Evolutionary conservation across 2,329 filamentous ascomycete genomes (phyloP), one percentile per base, ranked within the genome.

Genomic region (Cercospora janseana): DNA sequence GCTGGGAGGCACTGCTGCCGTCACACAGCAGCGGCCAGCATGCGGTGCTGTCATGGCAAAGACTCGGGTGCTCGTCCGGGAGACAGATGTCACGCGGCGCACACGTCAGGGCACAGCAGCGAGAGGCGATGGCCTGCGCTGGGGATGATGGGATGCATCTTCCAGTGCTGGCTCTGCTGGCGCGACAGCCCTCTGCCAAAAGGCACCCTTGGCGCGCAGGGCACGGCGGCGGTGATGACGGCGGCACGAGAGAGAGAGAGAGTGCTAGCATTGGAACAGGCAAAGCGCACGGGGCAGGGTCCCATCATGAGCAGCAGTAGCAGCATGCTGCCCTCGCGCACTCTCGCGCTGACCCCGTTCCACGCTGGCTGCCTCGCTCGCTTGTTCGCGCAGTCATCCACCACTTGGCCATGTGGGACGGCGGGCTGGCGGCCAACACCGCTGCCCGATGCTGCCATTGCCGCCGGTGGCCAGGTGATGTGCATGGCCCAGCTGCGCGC

Each of bases 221-320:
- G n/a, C n/a, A n/a, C n/a, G n/a, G n/a, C n/a, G n/a, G n/a, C n/a
- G n/a, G n/a, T n/a, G n/a, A n/a, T n/a, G n/a, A n/a, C n/a, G n/a
- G n/a, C n/a, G n/a, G 49, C 43, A 51, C 35, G 16, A 40, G 48
- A 4, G 28, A 4, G 28, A 4, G 4, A 4, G 28, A n/a, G 28
- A 42, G 34, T 44, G 49, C 49, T 41, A 26, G 24, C 48, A 46
- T 49, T 45, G 41, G 28, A 38, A 45, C 21, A 43, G 44, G 52
- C 55, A 56, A 60, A 55, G 46, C 50, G 42, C 32, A 18, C n/a
- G 21, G 23, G n/a, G n/a, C n/a, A n/a, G n/a, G n/a, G n/a, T n/a
- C n/a, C n/a, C 28, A n/a, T 15, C 28, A 31, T 12, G 12, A 31
- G 34, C 34, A 38, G 34, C 5, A 21, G 10, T 21, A 38, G 34